phyloP scores from a whole-genome alignment of 1,284 basidiomycete species.

The Amylostereum areolatum region DNA sequence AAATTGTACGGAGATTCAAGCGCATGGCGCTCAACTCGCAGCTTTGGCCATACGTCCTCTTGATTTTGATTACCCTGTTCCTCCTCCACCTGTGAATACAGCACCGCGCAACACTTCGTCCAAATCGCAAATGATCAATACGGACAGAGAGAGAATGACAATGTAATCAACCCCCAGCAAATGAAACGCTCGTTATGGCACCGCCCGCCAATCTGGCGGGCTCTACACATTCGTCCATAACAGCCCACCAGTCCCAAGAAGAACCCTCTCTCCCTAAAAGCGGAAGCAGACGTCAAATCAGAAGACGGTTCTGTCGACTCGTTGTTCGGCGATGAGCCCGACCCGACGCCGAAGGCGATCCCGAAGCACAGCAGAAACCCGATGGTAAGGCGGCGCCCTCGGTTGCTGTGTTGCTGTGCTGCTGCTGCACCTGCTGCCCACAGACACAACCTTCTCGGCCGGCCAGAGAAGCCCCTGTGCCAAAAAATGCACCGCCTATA shows the following conservation, averaged over 20 bases:
- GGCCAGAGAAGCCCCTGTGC: constrained; percentile 21
- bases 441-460: constrained; percentile 5
- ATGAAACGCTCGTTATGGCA: too few relatives aligned
- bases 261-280: not conserved
- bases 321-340: constrained; percentile 73
- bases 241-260: not conserved
- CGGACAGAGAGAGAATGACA: too few relatives aligned
- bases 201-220: too few relatives aligned
- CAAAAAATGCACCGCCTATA: constrained; percentile 69
- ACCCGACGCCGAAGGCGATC: constrained; percentile 50
- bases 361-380: constrained; percentile 19
- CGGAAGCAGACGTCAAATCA: constrained; percentile 57
- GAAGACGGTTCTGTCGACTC: constrained; percentile 70
- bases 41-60: constrained; percentile 76
- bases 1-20: constrained; percentile 71
- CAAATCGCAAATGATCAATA: not conserved
- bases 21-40: constrained; percentile 85
- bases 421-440: too few relatives aligned
- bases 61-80: constrained; percentile 30
- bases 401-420: not conserved
- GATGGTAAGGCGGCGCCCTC: constrained; percentile 5
- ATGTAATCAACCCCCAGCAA: too few relatives aligned
- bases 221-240: too few relatives aligned
- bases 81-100: constrained; percentile 15
- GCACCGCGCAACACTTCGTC: constrained; percentile 3